These are phyloP conservation scores for Candida coquimbonensis DNA, from an alignment of 805 yeast genomes.

Conservation along the genomic window DNA sequence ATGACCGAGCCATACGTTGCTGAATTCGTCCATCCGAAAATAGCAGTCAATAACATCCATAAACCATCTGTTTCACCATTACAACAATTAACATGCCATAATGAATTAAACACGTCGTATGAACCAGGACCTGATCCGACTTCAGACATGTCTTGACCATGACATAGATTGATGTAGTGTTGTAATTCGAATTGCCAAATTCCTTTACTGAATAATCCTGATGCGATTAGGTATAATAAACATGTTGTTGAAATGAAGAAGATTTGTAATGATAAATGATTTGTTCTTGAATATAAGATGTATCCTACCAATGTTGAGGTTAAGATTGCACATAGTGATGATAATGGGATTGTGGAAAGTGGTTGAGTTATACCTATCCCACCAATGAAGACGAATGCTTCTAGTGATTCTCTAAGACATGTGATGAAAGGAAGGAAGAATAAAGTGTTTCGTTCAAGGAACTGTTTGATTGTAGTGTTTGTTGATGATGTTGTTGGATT, in stretches of 20 bases:
- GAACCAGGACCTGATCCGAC: slow-evolving; percentile 92
- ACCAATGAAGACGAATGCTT: slow-evolving; percentile 87
- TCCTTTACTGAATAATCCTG: slow-evolving; percentile 81
- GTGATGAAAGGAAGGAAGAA: slow-evolving; percentile 80
- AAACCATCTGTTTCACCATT: slow-evolving; percentile 88
- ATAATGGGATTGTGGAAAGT: slow-evolving; percentile 53
- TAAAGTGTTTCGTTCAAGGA: slow-evolving; percentile 56
- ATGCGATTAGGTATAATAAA: slow-evolving; percentile 75
- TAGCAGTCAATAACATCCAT: slow-evolving; percentile 79
- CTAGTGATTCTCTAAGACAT: slow-evolving; percentile 82
- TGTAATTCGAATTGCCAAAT: slow-evolving; percentile 88
- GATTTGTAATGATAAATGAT: slow-evolving; percentile 64
- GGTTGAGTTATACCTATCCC: slow-evolving; percentile 80
- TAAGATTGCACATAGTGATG: slow-evolving; percentile 50
- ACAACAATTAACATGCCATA: slow-evolving; percentile 96
- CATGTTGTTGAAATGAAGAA: slow-evolving; percentile 73
- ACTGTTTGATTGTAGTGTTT: slow-evolving; percentile 24
- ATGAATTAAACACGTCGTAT: slow-evolving; percentile 67
- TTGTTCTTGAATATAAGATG: slow-evolving; percentile 69
- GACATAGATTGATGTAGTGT: slow-evolving; percentile 61
- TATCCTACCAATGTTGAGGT: slow-evolving; percentile 61
- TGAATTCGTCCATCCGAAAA: slow-evolving; percentile 90
- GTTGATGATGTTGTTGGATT: slow-evolving; percentile 9
- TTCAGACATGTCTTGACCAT: slow-evolving; percentile 81
- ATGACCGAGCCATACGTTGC: slow-evolving; percentile 86